Base-by-base conservation (phyloP, 768 basidiomycete species). In the Chalciporus chontae region DNA sequence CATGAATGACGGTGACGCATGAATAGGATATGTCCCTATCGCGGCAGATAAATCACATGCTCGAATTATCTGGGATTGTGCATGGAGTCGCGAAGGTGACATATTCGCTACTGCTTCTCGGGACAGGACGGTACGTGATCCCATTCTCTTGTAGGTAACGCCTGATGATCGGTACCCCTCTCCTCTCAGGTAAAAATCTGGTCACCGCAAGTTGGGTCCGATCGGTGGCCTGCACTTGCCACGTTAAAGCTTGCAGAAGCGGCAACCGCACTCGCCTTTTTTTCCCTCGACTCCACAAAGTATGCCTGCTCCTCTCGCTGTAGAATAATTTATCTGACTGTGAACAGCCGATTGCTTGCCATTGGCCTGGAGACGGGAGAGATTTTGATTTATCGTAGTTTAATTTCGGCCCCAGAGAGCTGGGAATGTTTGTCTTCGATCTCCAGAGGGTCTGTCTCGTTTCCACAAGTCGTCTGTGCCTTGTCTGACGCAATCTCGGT, bases 51-150 rank as follows among this genome's bases (percentile, higher is more conserved):
- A 90, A 69, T 84, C 90, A 0, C 96, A 98, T 67, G 79, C 80
- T 1, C 80, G 96, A 34, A 96, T 99, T 60, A 87, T 99, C 31
- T 94, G 96, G 93, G 96, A 98, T 65, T 90, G 89, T 60, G 81
- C 84, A 13, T 99, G 94, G 93, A 77, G 87, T 1, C 61, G 70
- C 1, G 85, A 90, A 56, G 83, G 84, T 7, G 78, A 84, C 57
- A 61, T 86, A 14, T 99, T 99, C 61, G 94, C 84, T 10, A 98
- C 96, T 3, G 94, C 90, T 1, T 94, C 94, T 3, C 80, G 96
- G 38, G 96, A 99, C 69, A 98, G 95, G 72, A 91, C 90, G 13
- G 94, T 91, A 56, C 48, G 79, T 56, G 15, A 17, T 19, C 2
- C 3, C 6, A 27, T n/a, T 0, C n/a, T 19, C 9, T 9, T 36